Base-by-base conservation (phyloP, 768 basidiomycete species). In the Sporobolomyces pararoseus region DNA sequence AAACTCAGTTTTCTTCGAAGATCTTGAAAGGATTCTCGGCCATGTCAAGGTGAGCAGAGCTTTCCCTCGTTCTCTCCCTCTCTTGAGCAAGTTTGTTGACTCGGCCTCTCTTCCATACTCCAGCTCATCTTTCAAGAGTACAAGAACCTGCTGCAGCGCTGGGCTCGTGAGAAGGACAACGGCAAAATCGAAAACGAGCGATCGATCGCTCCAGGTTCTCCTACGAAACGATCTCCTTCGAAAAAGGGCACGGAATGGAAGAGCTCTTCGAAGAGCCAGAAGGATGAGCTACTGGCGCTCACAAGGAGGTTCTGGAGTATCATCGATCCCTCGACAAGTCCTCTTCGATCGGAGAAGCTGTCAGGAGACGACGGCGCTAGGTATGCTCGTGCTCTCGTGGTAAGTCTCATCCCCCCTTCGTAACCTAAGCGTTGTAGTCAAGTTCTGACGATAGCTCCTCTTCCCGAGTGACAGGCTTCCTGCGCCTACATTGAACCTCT, bases 401-500 rank as follows among this genome's bases (percentile, higher is more conserved):
- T 72, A 62, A 19, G 53, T 37, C 9, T 10, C 25, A 27, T 5
- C 12, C 9, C n/a, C 29, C 9, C 23, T 42, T 13, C 16, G 21
- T 23, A 7, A 12, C 9, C 25, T 12, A 21, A 49, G n/a, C 46
- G 46, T 13, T 14, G n/a, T n/a, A n/a, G n/a, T n/a, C 21, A 3
- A 7, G 50, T 5, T 27, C 50, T 51, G n/a, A 27, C 50, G n/a
- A 49, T 7, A 19, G 47, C 14, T 10, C 47, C 21, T 7, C 7
- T 49, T 19, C n/a, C 50, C 7, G 46, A 16, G 19, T 13, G 23
- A 23, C 55, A 59, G 58, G 58, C 58, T 16, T 59, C 58, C 0
- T 65, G 63, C 59, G 71, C 71, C 13, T 72, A 72, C 23, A 32
- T 68, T 49, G 53, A 68, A 7, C 60, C 63, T 5, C 35, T 72